Percentiles rank a stretch among this genome's conserved stretches.
Conservation (phyloP, 331 rosid species). For the Quercus lobata region DNA sequence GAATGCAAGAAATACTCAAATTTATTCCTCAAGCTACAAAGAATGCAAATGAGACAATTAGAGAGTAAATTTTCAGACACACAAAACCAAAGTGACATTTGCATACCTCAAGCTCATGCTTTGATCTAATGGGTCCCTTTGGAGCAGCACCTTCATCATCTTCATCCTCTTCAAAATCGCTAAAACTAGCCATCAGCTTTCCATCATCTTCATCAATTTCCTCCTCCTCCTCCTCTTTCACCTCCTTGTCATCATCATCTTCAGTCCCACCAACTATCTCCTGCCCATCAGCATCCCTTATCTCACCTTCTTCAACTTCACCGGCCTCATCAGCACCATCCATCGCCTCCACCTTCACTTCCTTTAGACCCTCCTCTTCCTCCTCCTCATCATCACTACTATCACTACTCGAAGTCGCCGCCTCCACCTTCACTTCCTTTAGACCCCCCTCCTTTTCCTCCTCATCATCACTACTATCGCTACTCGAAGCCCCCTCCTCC, state of each 20-base stretch:
- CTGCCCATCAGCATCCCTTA: constrained; percentile 39
- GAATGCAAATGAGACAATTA: background rate
- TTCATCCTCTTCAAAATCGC: constrained; percentile 28
- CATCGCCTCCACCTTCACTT: constrained; percentile 12
- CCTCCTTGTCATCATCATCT: constrained; percentile 5
- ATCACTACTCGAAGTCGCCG: background rate
- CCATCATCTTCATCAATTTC: constrained; percentile 19
- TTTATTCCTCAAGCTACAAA: background rate
- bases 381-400: constrained; percentile 10
- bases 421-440: constrained; percentile 17
- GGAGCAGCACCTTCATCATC: constrained; percentile 32
- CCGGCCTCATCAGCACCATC: constrained; percentile 3
- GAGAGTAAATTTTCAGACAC: background rate
- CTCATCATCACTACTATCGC: constrained; percentile 7
- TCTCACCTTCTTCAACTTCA: constrained; percentile 80
- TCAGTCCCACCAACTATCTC: background rate
- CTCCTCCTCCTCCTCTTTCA: constrained; percentile 21
- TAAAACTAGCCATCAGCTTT: constrained; percentile 35
- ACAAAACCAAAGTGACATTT: background rate
- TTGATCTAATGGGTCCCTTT: constrained; percentile 65
- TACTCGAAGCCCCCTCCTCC: background rate
- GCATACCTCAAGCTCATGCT: constrained; percentile 69
- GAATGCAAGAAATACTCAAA: background rate
- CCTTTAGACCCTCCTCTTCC: constrained; percentile 9
- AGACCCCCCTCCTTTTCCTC: constrained; percentile 6